These are phyloP conservation scores for Trypanosoma mega DNA, from an alignment of 208 protist genomes.

Conservation along the genomic window DNA sequence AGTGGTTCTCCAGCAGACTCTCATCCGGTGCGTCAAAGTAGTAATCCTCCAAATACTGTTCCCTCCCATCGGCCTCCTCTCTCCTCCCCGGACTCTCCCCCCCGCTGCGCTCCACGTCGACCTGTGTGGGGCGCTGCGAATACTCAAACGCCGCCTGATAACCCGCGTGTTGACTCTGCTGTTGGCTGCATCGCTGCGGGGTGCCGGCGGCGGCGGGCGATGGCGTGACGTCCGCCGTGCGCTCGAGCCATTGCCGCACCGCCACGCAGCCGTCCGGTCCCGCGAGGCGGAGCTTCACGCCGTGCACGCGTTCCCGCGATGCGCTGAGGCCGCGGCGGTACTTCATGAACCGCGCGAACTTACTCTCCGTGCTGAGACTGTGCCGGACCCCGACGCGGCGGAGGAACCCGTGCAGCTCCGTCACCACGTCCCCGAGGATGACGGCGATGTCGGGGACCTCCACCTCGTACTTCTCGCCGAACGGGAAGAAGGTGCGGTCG, in stretches of 20 bases:
- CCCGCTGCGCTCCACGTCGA: neutral
- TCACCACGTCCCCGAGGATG: constrained; percentile 44
- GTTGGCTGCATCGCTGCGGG: constrained; percentile 13
- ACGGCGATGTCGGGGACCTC: constrained; percentile 53
- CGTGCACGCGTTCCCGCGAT: constrained; percentile 28
- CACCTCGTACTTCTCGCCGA: constrained; percentile 67
- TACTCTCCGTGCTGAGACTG: constrained; percentile 54
- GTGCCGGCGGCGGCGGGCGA: too few relatives aligned
- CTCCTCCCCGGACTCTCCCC: neutral
- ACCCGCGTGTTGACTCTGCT: constrained; percentile 2
- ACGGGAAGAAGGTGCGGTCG: constrained; percentile 58
- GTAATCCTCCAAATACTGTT: constrained; percentile 65
- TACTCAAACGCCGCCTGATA: neutral
- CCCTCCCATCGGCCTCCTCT: constrained; percentile 17
- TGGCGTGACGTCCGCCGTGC: neutral
- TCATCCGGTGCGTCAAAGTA: constrained; percentile 50
- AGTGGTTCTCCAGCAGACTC: constrained; percentile 33
- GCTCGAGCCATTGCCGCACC: constrained; percentile 46
- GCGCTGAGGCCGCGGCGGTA: constrained; percentile 32
- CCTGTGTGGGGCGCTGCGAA: neutral
- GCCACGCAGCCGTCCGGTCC: constrained; percentile 58
- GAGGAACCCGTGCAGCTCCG: constrained; percentile 46
- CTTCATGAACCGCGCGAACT: constrained; percentile 60
- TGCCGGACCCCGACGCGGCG: constrained; percentile 32
- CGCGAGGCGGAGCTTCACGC: constrained; percentile 57